Conservation (phyloP, 2,329 filamentous ascomycete species). For the Epichloe brachyelytri region DNA sequence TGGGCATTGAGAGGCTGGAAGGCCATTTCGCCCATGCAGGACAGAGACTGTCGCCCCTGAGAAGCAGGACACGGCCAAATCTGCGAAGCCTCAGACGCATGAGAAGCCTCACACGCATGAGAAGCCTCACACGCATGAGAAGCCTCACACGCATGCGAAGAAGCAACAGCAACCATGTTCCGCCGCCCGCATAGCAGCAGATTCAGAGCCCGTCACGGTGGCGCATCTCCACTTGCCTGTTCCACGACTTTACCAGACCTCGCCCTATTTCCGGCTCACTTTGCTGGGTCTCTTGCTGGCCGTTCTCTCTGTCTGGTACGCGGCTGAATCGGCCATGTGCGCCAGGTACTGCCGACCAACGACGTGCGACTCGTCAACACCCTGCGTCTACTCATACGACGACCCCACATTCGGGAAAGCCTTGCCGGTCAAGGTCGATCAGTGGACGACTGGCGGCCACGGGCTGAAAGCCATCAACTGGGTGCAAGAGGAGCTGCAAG, state of each 20-base stretch:
- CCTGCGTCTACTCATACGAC: constrained; percentile 42
- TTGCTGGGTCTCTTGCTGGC: constrained; percentile 33
- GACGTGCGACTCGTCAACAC: constrained; percentile 29
- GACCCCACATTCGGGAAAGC: constrained; percentile 49
- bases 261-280: constrained; percentile 34
- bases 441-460: constrained; percentile 43
- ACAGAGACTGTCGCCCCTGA: constrained; percentile 8
- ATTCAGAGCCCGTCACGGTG: constrained; percentile 9
- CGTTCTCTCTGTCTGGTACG: constrained; percentile 37
- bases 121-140: no score
- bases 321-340: constrained; percentile 41
- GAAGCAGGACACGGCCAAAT: background rate
- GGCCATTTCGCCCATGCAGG: constrained; percentile 33
- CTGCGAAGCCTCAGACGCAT: background rate
- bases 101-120: background rate
- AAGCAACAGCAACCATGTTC: constrained; percentile 2
- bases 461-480: constrained; percentile 28
- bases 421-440: constrained; percentile 48
- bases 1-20: constrained; percentile 46
- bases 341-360: constrained; percentile 38
- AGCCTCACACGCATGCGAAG: constrained; percentile 1
- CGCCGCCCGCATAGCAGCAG: constrained; percentile 9
- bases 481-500: constrained; percentile 30
- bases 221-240: constrained; percentile 30
- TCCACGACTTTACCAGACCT: constrained; percentile 32